These are phyloP conservation scores for Penicilliopsis zonata DNA, from an alignment of 495 filamentous ascomycete species.

Conservation along the genomic window DNA sequence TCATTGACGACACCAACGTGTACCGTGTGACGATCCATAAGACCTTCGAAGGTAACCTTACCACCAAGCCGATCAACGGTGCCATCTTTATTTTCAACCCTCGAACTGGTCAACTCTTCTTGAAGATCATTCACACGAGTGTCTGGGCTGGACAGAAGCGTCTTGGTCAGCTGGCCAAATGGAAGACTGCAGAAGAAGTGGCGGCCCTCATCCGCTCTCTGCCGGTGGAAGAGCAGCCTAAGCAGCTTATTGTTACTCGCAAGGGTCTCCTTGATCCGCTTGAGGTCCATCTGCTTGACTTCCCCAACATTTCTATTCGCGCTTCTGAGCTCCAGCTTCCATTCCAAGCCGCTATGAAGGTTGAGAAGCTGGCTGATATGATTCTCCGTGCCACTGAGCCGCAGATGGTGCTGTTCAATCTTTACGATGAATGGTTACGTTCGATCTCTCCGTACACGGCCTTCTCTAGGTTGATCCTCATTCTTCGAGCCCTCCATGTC, in stretches of 20 bases:
- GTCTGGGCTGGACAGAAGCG: slow-evolving; percentile 99
- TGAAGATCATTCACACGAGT: slow-evolving; percentile 99
- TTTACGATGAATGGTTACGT: slow-evolving; percentile 99
- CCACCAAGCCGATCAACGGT: slow-evolving; percentile 98
- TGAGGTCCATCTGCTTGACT: slow-evolving; percentile 94
- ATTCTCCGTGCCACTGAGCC: slow-evolving; percentile 95
- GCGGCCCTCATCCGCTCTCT: slow-evolving; percentile 93
- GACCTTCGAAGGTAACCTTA: slow-evolving; percentile 98
- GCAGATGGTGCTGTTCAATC: slow-evolving; percentile 98
- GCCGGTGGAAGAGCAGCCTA: slow-evolving; percentile 96
- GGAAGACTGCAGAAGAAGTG: slow-evolving; percentile 99
- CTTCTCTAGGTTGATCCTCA: slow-evolving; percentile 91
- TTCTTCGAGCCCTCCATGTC: slow-evolving; percentile 91
- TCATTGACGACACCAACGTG: slow-evolving; percentile 99
- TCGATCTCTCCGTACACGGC: slow-evolving; percentile 97
- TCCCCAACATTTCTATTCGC: slow-evolving; percentile 98
- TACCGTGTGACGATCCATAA: slow-evolving; percentile 99
- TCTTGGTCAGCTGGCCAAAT: slow-evolving; percentile 96
- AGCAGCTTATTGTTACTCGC: slow-evolving; percentile 95
- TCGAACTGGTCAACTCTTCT: slow-evolving; percentile 89
- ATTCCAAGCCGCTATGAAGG: slow-evolving; percentile 99
- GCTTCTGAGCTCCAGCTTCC: slow-evolving; percentile 95
- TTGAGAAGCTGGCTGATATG: slow-evolving; percentile 98
- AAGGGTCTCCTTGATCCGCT: slow-evolving; percentile 97
- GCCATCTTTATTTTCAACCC: slow-evolving; percentile 99